These are phyloP conservation scores for Boletus speciosus DNA, from an alignment of 768 basidiomycete species.

Conservation along the genomic window DNA sequence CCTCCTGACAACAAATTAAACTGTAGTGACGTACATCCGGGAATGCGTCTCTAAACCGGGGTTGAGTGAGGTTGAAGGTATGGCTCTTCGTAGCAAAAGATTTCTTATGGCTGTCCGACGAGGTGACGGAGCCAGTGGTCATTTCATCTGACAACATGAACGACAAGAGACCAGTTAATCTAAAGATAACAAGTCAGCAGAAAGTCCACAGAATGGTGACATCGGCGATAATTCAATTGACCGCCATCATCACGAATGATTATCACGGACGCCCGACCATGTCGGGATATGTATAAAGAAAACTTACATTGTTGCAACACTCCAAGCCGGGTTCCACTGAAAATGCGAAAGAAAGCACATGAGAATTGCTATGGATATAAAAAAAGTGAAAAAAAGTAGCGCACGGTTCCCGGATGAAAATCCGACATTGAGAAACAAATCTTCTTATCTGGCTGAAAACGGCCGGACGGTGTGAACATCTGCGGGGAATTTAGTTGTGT, in stretches of 20 bases:
- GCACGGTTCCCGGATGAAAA: slow-evolving; percentile 84
- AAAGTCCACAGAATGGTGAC: neutral
- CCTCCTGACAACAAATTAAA: slow-evolving; percentile 17
- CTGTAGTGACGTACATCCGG: slow-evolving; percentile 65
- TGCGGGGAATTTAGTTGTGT: slow-evolving; percentile 29
- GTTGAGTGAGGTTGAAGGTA: slow-evolving; percentile 75
- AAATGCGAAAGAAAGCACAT: neutral
- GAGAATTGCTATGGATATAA: neutral
- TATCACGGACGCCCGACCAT: slow-evolving; percentile 7
- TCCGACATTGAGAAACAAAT: slow-evolving; percentile 99
- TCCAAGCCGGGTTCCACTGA: slow-evolving; percentile 96
- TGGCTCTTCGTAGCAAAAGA: slow-evolving; percentile 77
- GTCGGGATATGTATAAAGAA: neutral
- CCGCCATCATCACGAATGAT: slow-evolving; percentile 14
- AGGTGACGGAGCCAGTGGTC: slow-evolving; percentile 90
- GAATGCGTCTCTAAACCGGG: slow-evolving; percentile 84
- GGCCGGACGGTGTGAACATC: slow-evolving; percentile 91
- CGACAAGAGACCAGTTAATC: slow-evolving; percentile 87
- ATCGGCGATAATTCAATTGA: slow-evolving; percentile 12
- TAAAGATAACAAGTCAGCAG: slow-evolving; percentile 31
- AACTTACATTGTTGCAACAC: slow-evolving; percentile 87
- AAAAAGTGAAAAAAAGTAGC: slow-evolving; percentile 28
- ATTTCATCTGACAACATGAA: slow-evolving; percentile 97
- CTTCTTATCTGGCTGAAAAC: slow-evolving; percentile 89
- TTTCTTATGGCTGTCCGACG: slow-evolving; percentile 75